Conservation (phyloP, 192 early-diverging fungal genomes). For the Physocladia obscura region DNA sequence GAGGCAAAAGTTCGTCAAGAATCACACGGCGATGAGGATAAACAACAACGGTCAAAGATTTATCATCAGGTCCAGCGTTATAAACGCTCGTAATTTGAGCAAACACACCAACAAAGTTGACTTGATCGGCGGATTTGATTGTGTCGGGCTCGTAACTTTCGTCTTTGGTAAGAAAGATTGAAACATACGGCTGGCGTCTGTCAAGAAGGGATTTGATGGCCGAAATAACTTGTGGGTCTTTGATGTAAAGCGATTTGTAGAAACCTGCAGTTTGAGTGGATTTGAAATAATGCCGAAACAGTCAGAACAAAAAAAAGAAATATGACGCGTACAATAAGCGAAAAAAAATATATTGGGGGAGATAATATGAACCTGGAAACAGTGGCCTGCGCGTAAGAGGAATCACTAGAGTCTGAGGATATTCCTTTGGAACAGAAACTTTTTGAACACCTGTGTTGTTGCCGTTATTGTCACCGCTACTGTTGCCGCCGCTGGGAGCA, state of each 20-base stretch:
- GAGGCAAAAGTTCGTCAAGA: conserved; percentile 65
- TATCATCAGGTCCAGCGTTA: conserved; percentile 63
- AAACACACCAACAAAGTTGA: conserved; percentile 91
- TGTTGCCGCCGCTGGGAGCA: background rate
- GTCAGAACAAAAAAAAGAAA: no score
- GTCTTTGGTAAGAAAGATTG: conserved; percentile 90
- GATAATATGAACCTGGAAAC: conserved; percentile 63
- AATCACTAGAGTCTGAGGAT: conserved; percentile 90
- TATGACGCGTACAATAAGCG: no score
- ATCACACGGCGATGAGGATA: conserved; percentile 93
- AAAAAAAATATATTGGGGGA: background rate
- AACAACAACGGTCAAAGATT: conserved; percentile 84
- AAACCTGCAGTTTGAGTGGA: conserved; percentile 4
- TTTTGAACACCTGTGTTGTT: conserved; percentile 15
- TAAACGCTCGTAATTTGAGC: conserved; percentile 95
- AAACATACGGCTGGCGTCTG: conserved; percentile 92
- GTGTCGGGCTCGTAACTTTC: conserved; percentile 84
- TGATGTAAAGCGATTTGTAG: conserved; percentile 96
- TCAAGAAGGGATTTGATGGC: conserved; percentile 90
- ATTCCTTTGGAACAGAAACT: conserved; percentile 76
- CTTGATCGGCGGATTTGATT: conserved; percentile 71
- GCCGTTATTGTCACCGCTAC: background rate
- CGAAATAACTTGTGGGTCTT: conserved; percentile 86
- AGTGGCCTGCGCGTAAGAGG: conserved; percentile 90
- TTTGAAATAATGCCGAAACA: no score